A percentile compares a stretch with the other conserved stretches of the same genome.
Evolutionary conservation across 2,329 filamentous ascomycete genomes (phyloP).

Genomic region (Apiospora koreana): DNA sequence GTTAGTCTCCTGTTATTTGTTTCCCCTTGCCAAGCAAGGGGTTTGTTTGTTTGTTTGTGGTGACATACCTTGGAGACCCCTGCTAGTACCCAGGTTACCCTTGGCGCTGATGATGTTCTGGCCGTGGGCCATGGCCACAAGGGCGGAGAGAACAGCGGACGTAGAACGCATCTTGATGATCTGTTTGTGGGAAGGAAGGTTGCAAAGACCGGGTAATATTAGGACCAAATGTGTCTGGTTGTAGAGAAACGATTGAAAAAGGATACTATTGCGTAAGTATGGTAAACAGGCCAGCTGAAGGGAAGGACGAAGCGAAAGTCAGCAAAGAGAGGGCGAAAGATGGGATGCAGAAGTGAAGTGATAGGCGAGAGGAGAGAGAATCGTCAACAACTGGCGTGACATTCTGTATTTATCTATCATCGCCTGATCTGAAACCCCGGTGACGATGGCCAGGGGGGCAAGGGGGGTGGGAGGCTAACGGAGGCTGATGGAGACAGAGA

Average conservation of each 20-base stretch:
- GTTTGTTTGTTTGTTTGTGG: no score
- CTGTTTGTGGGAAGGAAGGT: not conserved
- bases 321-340: not conserved
- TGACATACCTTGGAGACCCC: conserved; percentile 5
- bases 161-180: conserved; percentile 8
- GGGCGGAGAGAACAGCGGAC: conserved; percentile 2
- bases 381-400: not conserved
- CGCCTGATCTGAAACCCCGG: not conserved
- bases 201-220: not conserved
- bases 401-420: conserved; percentile 10
- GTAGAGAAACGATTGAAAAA: conserved; percentile 3
- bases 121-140: conserved; percentile 7
- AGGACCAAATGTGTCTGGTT: not conserved
- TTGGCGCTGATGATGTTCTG: conserved; percentile 12
- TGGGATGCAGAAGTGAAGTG: conserved; percentile 9
- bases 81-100: not conserved
- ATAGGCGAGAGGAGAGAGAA: not conserved
- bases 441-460: not conserved
- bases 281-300: conserved; percentile 12
- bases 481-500: not conserved
- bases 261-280: conserved; percentile 2
- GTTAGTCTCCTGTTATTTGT: not conserved
- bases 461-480: no score
- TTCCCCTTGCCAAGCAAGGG: not conserved
- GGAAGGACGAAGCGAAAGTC: conserved; percentile 8